A percentile compares a stretch with the other conserved stretches of the same genome.
Evolutionary conservation across 345 rosid species (phyloP).

Genomic region (Citrus sinensis): DNA sequence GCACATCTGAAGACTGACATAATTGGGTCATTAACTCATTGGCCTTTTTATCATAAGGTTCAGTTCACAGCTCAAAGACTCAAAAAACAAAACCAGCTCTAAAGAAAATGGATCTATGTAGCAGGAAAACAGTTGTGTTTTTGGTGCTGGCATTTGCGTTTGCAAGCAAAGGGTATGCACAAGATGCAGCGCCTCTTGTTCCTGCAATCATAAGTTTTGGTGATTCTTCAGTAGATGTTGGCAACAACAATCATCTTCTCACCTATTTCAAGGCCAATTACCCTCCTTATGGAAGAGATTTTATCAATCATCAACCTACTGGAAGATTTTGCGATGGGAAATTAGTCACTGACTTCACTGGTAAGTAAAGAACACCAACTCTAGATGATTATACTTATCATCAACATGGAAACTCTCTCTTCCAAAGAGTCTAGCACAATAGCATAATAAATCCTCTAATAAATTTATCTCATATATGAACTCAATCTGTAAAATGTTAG

Average conservation of each 20-base stretch:
- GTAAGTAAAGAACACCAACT: slow-evolving; percentile 21
- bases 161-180: slow-evolving; percentile 23
- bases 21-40: too few species aligned
- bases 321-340: slow-evolving; percentile 96
- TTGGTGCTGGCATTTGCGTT: slow-evolving; percentile 19
- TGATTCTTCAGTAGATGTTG: slow-evolving; percentile 89
- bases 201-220: slow-evolving; percentile 82
- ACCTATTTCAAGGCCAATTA: slow-evolving; percentile 76
- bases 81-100: background rate
- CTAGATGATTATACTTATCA: too few species aligned
- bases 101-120: slow-evolving; percentile 3
- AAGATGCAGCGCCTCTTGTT: slow-evolving; percentile 48
- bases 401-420: too few species aligned
- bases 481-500: too few species aligned
- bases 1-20: background rate
- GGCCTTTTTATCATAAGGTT: slow-evolving; percentile 16
- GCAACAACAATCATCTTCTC: slow-evolving; percentile 80
- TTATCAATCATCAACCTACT: slow-evolving; percentile 57
- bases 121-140: background rate
- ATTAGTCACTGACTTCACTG: slow-evolving; percentile 82
- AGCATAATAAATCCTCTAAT: too few species aligned
- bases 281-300: slow-evolving; percentile 95
- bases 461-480: too few species aligned
- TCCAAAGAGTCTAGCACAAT: too few species aligned
- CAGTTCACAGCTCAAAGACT: background rate